Evolutionary conservation across 495 filamentous ascomycete genomes (phyloP).

Genomic region (Lindgomyces ingoldianus): DNA sequence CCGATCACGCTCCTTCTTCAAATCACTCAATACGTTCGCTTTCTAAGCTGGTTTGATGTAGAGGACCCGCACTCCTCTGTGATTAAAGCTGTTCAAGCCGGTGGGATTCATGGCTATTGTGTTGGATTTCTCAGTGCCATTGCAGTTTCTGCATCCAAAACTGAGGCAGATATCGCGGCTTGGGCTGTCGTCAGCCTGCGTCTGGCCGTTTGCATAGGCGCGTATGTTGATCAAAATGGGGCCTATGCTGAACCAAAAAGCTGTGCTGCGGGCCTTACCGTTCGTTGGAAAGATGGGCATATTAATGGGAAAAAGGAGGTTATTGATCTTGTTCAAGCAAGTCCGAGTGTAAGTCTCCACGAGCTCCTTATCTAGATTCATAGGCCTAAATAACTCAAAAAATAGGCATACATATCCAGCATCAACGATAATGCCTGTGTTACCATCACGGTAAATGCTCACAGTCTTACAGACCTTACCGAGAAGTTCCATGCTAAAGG

Average conservation of each 20-base stretch:
- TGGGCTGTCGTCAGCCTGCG: neutral
- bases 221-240: neutral
- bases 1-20: neutral
- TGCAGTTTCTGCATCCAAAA: constrained; percentile 4
- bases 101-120: constrained; percentile 15
- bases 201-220: constrained; percentile 8
- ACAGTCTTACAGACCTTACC: neutral
- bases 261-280: neutral
- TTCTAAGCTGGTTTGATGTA: neutral
- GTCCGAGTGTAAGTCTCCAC: neutral
- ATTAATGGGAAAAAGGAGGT: constrained; percentile 3
- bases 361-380: neutral
- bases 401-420: constrained; percentile 8
- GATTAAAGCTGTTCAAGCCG: neutral
- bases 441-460: neutral
- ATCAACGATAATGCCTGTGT: neutral
- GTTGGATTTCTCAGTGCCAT: constrained; percentile 4
- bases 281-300: neutral
- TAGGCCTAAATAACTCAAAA: neutral
- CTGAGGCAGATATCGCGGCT: neutral
- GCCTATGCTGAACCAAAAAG: neutral
- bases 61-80: constrained; percentile 1
- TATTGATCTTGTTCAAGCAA: neutral
- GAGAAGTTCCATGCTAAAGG: constrained; percentile 1
- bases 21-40: neutral